Evolutionary conservation across 805 yeast species (phyloP).

Genomic region (Saturnispora saitoi): DNA sequence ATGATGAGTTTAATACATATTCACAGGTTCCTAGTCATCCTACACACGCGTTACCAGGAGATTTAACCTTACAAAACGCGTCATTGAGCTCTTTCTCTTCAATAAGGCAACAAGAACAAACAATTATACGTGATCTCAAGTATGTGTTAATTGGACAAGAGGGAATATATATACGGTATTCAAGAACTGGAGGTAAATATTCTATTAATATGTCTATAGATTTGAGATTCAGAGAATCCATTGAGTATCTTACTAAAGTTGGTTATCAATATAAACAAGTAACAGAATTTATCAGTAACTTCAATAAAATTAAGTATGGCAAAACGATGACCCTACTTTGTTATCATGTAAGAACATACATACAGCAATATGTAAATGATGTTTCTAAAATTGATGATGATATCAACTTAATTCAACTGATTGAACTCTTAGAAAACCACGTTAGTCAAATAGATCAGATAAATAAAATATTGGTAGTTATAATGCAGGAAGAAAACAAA

Average conservation of each 20-base stretch:
- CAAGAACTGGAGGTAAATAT: conserved; percentile 64
- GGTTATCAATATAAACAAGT: conserved; percentile 61
- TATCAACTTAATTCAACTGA: conserved; percentile 27
- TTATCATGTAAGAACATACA: conserved; percentile 40
- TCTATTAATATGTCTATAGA: conserved; percentile 68
- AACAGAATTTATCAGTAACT: conserved; percentile 49
- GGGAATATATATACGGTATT: conserved; percentile 67
- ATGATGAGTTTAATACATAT: neutral
- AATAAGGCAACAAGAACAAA: conserved; percentile 58
- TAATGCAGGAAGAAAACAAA: conserved; percentile 36
- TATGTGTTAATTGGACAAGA: conserved; percentile 64
- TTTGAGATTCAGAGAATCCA: conserved; percentile 60
- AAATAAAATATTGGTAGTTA: conserved; percentile 9
- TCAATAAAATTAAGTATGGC: conserved; percentile 52
- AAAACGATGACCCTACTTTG: conserved; percentile 68
- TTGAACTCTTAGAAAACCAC: neutral
- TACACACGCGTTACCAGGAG: neutral
- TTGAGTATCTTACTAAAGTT: conserved; percentile 47
- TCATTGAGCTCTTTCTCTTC: conserved; percentile 19
- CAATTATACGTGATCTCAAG: conserved; percentile 61
- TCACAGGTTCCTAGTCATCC: neutral
- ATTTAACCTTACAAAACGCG: neutral
- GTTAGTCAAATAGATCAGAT: conserved; percentile 1
- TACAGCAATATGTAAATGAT: conserved; percentile 29
- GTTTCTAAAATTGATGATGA: conserved; percentile 38